Percentiles rank a stretch among this genome's conserved stretches.
phyloP scores from a whole-genome alignment of 768 basidiomycete species.

The Dentipellis sp. region DNA sequence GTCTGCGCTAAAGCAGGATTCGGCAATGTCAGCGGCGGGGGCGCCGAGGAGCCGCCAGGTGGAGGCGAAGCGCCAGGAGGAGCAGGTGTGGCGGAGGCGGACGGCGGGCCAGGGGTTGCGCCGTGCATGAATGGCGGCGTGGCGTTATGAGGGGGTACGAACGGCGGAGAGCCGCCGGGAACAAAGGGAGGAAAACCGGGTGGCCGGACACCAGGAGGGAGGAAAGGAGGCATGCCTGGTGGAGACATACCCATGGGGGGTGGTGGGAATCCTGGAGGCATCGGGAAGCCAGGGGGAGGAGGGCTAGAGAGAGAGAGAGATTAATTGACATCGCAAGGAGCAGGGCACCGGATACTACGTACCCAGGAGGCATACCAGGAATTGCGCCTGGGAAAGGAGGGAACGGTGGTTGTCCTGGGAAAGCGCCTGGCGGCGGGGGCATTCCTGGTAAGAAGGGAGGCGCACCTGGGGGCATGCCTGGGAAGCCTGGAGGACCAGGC shows the following conservation, averaged over 20 bases:
- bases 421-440: slow-evolving; percentile 29
- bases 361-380: slow-evolving; percentile 30
- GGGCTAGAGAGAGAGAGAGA: slow-evolving; percentile 16
- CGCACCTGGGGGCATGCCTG: slow-evolving; percentile 32
- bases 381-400: slow-evolving; percentile 21
- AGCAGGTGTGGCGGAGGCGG: slow-evolving; percentile 17
- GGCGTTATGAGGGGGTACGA: slow-evolving; percentile 18
- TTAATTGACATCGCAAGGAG: slow-evolving; percentile 26
- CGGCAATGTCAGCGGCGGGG: slow-evolving; percentile 36
- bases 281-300: slow-evolving; percentile 24
- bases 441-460: slow-evolving; percentile 36
- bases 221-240: slow-evolving; percentile 15
- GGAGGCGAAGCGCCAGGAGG: slow-evolving; percentile 17
- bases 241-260: slow-evolving; percentile 20
- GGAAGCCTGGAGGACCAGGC: slow-evolving; percentile 26
- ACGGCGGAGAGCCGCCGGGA: slow-evolving; percentile 21
- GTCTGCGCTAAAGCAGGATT: slow-evolving; percentile 51
- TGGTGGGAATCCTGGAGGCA: slow-evolving; percentile 22
- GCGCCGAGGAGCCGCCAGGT: slow-evolving; percentile 12
- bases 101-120: slow-evolving; percentile 18
- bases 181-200: slow-evolving; percentile 19
- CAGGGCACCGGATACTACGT: slow-evolving; percentile 21
- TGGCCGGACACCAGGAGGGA: slow-evolving; percentile 10
- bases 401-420: slow-evolving; percentile 25
- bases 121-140: slow-evolving; percentile 20